A percentile compares a stretch with the other conserved stretches of the same genome.
phyloP scores from a whole-genome alignment of 164 flowering plant species.

The Euptelea pleiosperma region DNA sequence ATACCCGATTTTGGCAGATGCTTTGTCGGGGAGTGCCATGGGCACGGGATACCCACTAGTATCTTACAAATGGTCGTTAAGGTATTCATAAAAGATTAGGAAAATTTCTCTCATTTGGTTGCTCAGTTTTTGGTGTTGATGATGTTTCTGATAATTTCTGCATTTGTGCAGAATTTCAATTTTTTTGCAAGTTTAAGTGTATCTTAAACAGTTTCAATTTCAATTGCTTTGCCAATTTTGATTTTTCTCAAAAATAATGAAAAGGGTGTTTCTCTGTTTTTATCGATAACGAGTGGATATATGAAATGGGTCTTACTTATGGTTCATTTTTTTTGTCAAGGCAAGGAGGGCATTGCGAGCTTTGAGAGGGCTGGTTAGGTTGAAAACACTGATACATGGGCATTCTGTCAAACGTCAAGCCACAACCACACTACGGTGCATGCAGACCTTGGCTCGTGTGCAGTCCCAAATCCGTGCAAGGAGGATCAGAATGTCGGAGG shows the following conservation, averaged over 20 bases:
- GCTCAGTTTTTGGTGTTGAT: too few species aligned
- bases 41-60: too few species aligned
- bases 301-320: background rate
- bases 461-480: slow-evolving; percentile 75
- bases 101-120: too few species aligned
- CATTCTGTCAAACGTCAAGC: slow-evolving; percentile 74
- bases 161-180: too few species aligned
- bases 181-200: background rate
- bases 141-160: too few species aligned
- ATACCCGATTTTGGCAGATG: too few species aligned
- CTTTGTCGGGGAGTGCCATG: too few species aligned
- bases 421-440: slow-evolving; percentile 59
- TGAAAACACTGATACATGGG: slow-evolving; percentile 63
- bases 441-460: slow-evolving; percentile 75
- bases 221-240: background rate
- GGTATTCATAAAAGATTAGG: too few species aligned
- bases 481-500: slow-evolving; percentile 80
- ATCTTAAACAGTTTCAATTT: too few species aligned
- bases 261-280: background rate
- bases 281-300: background rate
- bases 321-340: slow-evolving; percentile 26
- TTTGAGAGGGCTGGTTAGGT: slow-evolving; percentile 71
- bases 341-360: slow-evolving; percentile 82
- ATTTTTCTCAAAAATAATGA: background rate
- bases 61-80: too few species aligned